A percentile compares a stretch with the other conserved stretches of the same genome.
phyloP scores from a whole-genome alignment of 2,329 filamentous ascomycete genomes.

The Fonsecaea monophora region DNA sequence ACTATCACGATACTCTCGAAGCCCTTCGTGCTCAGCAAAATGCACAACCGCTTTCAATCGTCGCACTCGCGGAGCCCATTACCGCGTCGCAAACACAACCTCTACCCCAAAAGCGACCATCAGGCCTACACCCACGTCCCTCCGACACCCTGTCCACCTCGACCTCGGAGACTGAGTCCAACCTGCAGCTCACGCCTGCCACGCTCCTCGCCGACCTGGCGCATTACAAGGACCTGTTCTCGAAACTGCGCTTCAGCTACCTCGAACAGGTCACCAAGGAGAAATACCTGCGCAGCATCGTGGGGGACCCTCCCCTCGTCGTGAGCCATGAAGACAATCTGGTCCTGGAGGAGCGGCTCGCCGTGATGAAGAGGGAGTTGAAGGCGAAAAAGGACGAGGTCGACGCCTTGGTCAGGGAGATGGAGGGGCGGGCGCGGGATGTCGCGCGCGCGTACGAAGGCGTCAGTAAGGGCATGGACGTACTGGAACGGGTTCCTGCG shows the following conservation, averaged over 20 bases:
- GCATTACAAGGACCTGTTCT: conserved; percentile 91
- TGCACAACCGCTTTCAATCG: conserved; percentile 48
- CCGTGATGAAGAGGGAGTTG: conserved; percentile 73
- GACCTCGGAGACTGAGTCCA: conserved; percentile 69
- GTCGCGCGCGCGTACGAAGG: conserved; percentile 62
- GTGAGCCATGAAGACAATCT: conserved; percentile 83
- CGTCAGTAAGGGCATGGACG: conserved; percentile 54
- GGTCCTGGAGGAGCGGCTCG: conserved; percentile 73
- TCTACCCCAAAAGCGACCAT: conserved; percentile 3
- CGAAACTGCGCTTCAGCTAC: conserved; percentile 95
- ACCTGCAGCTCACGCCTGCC: conserved; percentile 67
- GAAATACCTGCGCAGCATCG: conserved; percentile 92
- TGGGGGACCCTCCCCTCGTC: conserved; percentile 85
- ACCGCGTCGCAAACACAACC: conserved; percentile 25
- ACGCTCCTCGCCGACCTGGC: conserved; percentile 81
- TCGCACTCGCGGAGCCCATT: conserved; percentile 39
- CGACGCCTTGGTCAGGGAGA: conserved; percentile 71
- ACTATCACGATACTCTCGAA: conserved; percentile 44
- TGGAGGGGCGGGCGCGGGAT: conserved; percentile 73
- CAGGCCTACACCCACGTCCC: conserved; percentile 46
- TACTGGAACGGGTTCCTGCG: conserved; percentile 50
- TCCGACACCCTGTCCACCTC: conserved; percentile 60
- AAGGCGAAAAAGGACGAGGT: conserved; percentile 83
- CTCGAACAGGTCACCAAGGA: conserved; percentile 99
- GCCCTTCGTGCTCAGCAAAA: conserved; percentile 35